Base-by-base conservation (phyloP, 176 grass and related monocot genomes). In the Thalia dealbata region DNA sequence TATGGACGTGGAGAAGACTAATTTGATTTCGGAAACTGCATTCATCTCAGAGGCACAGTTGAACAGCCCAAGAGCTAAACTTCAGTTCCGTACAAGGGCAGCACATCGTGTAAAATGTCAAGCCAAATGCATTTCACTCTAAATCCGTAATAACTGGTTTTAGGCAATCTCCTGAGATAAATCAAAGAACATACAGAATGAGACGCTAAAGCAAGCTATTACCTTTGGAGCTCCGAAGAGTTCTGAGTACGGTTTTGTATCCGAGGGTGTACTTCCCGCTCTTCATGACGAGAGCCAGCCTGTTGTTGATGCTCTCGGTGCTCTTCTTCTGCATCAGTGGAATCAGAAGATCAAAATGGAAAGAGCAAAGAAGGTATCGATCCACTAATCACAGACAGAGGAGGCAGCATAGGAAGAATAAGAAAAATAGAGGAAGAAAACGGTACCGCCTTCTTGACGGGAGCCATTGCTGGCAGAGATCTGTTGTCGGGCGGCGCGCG, bases 271-370 rank as follows among this genome's bases (percentile, higher is more conserved):
- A 97, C 83, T 93, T 93, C 32, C 90, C 95, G 50, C 95, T 99
- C 87, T 99, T 99, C 95, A 99, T 99, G 67, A 99, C 95, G 46
- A 99, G 87, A 73, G 91, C 90, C 51, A 99, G 79, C 75, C 89
- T 84, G 85, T 88, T 93, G 87, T 93, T 99, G 81, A 99, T 99
- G 85, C 65, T 91, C 67, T 99, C 95, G 18, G 83, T 78, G 81
- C 72, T 93, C 90, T 91, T 99, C 95, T 93, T 99, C 95, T 99
- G 79, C 85, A 83, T 66, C 29, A 77, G 59, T 18, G 26, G 74
- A 28, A 79, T 63, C 27, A 79, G 70, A 7, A 59, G 2, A 65
- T 2, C 48, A 14, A 78, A 68, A 68, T 21, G 3, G 29, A 8
- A 75, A 67, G 50, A 81, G 16, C 13, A 18, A 7, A 59, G 35